Evolutionary conservation across 257 asterid genomes (phyloP), one percentile per base, ranked within the genome.

Genomic region (Ligustrum vulgare): DNA sequence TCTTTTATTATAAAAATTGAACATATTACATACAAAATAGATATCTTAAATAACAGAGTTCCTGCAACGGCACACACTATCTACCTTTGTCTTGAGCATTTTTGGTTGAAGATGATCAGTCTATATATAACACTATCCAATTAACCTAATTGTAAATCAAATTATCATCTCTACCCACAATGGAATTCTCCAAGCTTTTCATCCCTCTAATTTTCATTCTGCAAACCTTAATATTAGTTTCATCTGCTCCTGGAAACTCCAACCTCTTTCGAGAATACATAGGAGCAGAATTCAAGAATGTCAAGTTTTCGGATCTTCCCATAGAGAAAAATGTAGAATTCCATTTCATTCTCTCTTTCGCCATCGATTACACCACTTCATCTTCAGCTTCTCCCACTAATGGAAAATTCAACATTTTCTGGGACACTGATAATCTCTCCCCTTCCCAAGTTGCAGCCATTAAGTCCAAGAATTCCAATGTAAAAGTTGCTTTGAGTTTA

Each of bases 321-420:
- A 78, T 91, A 45, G 81, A 82, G 74, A 74, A 91, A 3, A 63
- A 31, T 2, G 96, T 93, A 5, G 91, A 93, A 25, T 91, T 93
- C 79, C 97, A 93, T 84, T 93, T 85, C 92, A 91, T 93, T 67
- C 96, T 93, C 58, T 83, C 98, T 2, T 93, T 93, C 49, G 89
- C 97, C 71, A 89, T 93, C 39, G 97, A 93, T 82, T 93, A 93
- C 87, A 88, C 96, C 0, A 74, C 88, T 67, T 78, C 88, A 1
- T 83, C 93, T 16, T 73, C 89, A 34, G 82, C 96, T 3, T 72
- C 90, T 0, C 92, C 95, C 6, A 85, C 95, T 9, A 76, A 93
- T 22, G 97, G 97, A 32, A 77, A 82, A 12, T 92, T 92, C 84
- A 87, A 86, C 78, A 51, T 91, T 0, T 91, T 84, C 67, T 93